Evolutionary conservation across 192 early-diverging fungal genomes (phyloP).

Genomic region (Entophlyctis luteolus): DNA sequence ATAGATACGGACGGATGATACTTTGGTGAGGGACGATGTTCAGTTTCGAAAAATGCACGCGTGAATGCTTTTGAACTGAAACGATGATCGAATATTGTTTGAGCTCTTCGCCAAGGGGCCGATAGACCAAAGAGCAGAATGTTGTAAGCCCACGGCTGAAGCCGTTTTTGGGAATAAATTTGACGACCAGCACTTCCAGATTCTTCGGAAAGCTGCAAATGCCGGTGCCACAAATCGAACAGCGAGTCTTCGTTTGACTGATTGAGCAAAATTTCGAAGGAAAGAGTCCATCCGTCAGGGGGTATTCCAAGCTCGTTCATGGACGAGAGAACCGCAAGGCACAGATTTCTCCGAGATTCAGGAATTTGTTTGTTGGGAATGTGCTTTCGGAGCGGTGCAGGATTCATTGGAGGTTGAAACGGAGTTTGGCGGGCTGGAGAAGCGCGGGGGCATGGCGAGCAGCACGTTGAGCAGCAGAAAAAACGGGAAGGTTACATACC

Average conservation of each 20-base stretch:
- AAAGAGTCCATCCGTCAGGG: slow-evolving; percentile 9
- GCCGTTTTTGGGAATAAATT: not conserved
- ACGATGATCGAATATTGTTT: not conserved
- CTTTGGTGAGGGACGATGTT: not conserved
- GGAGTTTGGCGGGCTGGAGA: not conserved
- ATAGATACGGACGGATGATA: not conserved
- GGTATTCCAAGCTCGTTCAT: not conserved
- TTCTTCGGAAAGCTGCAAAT: no score
- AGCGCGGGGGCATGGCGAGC: not conserved
- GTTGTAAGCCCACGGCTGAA: slow-evolving; percentile 15
- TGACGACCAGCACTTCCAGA: not conserved
- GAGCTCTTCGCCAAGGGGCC: not conserved
- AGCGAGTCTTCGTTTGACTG: not conserved
- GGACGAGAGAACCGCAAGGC: not conserved
- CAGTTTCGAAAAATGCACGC: not conserved
- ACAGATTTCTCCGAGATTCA: not conserved
- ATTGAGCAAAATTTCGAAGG: not conserved
- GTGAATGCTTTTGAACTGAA: not conserved
- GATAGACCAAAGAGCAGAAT: not conserved
- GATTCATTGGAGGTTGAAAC: slow-evolving; percentile 3
- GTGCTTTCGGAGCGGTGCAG: not conserved
- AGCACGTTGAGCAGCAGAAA: not conserved
- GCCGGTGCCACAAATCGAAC: no score
- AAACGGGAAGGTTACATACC: not conserved
- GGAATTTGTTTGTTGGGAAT: not conserved